Evolutionary conservation across 805 yeast species (phyloP), one percentile per base, ranked within the genome.

Genomic region (Allodekkera sacchari): DNA sequence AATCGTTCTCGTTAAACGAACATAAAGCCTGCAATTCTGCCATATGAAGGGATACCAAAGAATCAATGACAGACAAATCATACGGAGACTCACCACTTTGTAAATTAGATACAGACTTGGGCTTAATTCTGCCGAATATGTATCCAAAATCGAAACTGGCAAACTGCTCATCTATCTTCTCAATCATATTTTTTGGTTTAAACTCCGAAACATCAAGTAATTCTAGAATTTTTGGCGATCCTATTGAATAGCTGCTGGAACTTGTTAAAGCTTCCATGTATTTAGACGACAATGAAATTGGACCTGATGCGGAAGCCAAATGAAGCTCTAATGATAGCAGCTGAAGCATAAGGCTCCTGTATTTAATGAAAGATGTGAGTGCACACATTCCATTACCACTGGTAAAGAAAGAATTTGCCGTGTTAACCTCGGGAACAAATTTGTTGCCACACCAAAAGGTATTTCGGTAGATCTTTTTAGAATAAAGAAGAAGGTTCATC

Each of bases 321-420:
- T 81, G 87, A n/a, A 89, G 62, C 41, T 85, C 94, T 33, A 80
- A 55, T 12, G 88, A 71, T 37, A 84, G 55, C 43, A 76, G 74
- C 40, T 81, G 82, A 16, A 84, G 57, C 10, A 80, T 57, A 13
- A 66, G 58, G 26, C 74, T 67, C 45, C 95, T 67, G 40, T 72
- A 77, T 25, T 61, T 66, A 31, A 79, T 65, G 42, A 83, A 80
- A 2, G 76, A 63, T 18, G 74, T 56, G 29, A 84, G 61, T 0
- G 89, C 63, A 21, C 76, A 71, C 37, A 68, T 55, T 24, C 68
- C 55, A 5, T 49, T 50, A 15, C 62, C 59, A 3, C 41, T 37
- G 3, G 67, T 41, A 28, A 69, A 40, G 31, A 57, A 55, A 3
- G 27, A 20, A 36, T 67, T 68, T 2, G 38, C 39, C 13, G 50